These are phyloP conservation scores for Trifolium dubium DNA, from an alignment of 306 rosid genomes.

Conservation along the genomic window DNA sequence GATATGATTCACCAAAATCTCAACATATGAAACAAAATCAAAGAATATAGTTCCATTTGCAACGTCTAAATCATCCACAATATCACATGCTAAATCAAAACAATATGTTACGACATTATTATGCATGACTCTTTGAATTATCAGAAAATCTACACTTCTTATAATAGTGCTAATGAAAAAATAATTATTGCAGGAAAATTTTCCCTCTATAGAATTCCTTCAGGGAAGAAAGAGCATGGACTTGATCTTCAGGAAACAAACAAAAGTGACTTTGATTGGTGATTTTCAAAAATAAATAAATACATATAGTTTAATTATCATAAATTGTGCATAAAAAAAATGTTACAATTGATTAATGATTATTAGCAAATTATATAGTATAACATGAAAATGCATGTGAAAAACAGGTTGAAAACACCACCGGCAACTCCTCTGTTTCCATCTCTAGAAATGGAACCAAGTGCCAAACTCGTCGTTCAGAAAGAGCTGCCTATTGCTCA, in stretches of 20 bases:
- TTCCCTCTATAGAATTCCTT: slow-evolving; percentile 60
- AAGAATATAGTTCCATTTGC: no score
- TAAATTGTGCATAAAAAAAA: background rate
- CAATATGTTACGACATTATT: no score
- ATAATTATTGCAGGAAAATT: slow-evolving; percentile 49
- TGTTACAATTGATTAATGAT: background rate
- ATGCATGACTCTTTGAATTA: no score
- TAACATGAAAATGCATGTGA: background rate
- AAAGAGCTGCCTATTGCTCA: slow-evolving; percentile 58
- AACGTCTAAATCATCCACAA: no score
- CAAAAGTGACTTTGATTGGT: slow-evolving; percentile 84
- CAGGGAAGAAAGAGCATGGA: slow-evolving; percentile 63
- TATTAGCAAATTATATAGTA: background rate
- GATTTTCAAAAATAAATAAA: background rate
- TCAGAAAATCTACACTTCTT: no score
- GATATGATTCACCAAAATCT: no score
- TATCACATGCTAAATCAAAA: no score
- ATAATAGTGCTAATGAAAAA: background rate
- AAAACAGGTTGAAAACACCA: slow-evolving; percentile 82
- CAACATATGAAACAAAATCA: no score
- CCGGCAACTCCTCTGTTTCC: slow-evolving; percentile 93
- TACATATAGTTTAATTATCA: background rate
- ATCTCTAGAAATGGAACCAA: slow-evolving; percentile 87
- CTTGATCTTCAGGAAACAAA: slow-evolving; percentile 55
- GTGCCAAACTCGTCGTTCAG: slow-evolving; percentile 51